These are phyloP conservation scores for Rhizopus sp. DNA, from an alignment of 371 early-diverging fungal species.

Conservation along the genomic window DNA sequence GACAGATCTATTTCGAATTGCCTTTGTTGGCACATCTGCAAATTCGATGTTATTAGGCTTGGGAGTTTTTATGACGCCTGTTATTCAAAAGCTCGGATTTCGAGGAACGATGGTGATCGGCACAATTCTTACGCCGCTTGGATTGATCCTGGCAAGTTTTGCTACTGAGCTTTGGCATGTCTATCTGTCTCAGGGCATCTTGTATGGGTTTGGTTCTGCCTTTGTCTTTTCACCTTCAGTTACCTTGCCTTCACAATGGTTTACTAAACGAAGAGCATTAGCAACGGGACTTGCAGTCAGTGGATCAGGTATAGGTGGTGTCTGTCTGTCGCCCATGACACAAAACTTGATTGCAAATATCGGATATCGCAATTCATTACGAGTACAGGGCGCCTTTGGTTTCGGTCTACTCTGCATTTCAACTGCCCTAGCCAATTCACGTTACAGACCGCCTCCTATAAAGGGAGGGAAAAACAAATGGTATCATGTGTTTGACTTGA, in stretches of 20 bases:
- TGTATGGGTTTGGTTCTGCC: slow-evolving; percentile 57
- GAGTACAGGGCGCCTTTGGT: slow-evolving; percentile 39
- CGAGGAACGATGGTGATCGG: slow-evolving; percentile 63
- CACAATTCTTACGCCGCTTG: slow-evolving; percentile 49
- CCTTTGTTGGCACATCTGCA: slow-evolving; percentile 60
- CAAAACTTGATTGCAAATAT: slow-evolving; percentile 48
- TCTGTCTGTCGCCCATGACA: slow-evolving; percentile 62
- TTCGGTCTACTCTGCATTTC: slow-evolving; percentile 45
- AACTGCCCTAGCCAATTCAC: slow-evolving; percentile 31
- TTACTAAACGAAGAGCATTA: slow-evolving; percentile 65
- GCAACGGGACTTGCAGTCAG: slow-evolving; percentile 78
- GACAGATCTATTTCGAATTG: slow-evolving; percentile 38
- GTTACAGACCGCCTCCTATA: slow-evolving; percentile 30
- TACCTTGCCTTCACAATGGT: slow-evolving; percentile 75
- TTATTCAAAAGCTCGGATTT: slow-evolving; percentile 59
- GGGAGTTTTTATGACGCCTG: slow-evolving; percentile 64
- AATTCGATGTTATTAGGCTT: slow-evolving; percentile 45
- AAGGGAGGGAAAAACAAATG: slow-evolving; percentile 15
- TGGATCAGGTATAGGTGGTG: slow-evolving; percentile 79
- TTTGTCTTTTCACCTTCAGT: slow-evolving; percentile 67
- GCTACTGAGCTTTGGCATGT: slow-evolving; percentile 59
- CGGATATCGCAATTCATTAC: slow-evolving; percentile 59
- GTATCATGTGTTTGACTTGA: slow-evolving; percentile 27
- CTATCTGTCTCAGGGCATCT: slow-evolving; percentile 65
- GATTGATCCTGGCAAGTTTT: slow-evolving; percentile 61